Percentiles rank a stretch among this genome's conserved stretches.
These are phyloP conservation scores for Solanum hybrid DNA, from an alignment of 305 asterid genomes.

Conservation along the genomic window DNA sequence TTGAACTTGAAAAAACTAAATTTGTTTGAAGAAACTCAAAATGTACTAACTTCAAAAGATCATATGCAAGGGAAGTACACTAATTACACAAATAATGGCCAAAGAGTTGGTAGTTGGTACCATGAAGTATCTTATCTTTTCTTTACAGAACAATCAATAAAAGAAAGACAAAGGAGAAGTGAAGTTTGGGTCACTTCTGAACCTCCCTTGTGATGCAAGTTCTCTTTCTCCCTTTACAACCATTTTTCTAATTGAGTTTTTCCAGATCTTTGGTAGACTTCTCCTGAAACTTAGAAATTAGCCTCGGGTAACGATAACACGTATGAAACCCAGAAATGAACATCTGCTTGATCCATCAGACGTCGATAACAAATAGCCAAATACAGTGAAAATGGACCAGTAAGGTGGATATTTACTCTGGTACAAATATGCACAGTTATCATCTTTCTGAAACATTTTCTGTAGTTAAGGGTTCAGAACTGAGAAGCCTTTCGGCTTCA, in stretches of 20 bases:
- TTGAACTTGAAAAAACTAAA: background rate
- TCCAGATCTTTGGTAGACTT: background rate
- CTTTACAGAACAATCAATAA: background rate
- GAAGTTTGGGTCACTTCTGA: background rate
- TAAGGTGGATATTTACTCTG: background rate
- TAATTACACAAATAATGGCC: background rate
- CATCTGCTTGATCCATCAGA: background rate
- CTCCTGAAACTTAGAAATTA: background rate
- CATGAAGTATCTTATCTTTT: background rate
- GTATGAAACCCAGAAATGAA: background rate
- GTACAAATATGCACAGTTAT: background rate
- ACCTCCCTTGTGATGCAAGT: background rate
- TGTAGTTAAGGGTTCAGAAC: conserved; percentile 48
- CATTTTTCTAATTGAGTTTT: background rate
- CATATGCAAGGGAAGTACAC: background rate
- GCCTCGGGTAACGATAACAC: background rate
- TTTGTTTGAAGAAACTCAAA: background rate
- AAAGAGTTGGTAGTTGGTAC: background rate
- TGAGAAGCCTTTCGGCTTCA: conserved; percentile 84
- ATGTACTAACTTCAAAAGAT: background rate
- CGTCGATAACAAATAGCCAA: background rate
- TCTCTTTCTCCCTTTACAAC: background rate
- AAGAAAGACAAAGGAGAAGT: background rate
- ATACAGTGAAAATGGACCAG: background rate
- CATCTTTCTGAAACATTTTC: conserved; percentile 47